Conservation (phyloP, 768 basidiomycete genomes). For the Xanthoconium purpureum region DNA sequence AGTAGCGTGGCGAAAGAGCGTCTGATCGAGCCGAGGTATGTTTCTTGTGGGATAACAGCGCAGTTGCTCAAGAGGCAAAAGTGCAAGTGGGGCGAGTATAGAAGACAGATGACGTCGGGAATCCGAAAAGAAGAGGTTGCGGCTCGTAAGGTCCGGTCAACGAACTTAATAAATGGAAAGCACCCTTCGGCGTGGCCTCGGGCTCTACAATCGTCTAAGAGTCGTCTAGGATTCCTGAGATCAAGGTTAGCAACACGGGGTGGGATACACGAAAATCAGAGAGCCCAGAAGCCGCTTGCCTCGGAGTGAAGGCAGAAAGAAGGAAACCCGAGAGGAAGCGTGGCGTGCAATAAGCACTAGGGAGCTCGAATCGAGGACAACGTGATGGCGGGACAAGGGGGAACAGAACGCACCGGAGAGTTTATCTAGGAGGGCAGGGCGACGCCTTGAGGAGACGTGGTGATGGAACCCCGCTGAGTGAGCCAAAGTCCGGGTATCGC, state of each 20-base stretch:
- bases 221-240: constrained; percentile 8
- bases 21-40: background rate
- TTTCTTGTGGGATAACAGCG: background rate
- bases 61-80: background rate
- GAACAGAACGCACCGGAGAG: constrained; percentile 2
- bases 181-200: constrained; percentile 15
- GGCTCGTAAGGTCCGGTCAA: constrained; percentile 22
- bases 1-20: background rate
- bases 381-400: background rate
- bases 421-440: constrained; percentile 10
- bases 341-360: background rate
- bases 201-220: constrained; percentile 9
- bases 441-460: background rate
- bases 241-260: constrained; percentile 8
- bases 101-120: constrained; percentile 8
- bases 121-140: constrained; percentile 11
- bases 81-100: background rate
- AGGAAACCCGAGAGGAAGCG: background rate
- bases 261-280: constrained; percentile 7
- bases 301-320: background rate
- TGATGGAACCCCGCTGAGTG: background rate
- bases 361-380: background rate
- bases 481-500: constrained; percentile 5
- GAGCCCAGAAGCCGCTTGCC: background rate
- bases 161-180: constrained; percentile 19